A percentile compares a stretch with the other conserved stretches of the same genome.
These are phyloP conservation scores for Zygosaccharomyces sapae DNA, from an alignment of 1,139 yeast genomes.

Conservation along the genomic window DNA sequence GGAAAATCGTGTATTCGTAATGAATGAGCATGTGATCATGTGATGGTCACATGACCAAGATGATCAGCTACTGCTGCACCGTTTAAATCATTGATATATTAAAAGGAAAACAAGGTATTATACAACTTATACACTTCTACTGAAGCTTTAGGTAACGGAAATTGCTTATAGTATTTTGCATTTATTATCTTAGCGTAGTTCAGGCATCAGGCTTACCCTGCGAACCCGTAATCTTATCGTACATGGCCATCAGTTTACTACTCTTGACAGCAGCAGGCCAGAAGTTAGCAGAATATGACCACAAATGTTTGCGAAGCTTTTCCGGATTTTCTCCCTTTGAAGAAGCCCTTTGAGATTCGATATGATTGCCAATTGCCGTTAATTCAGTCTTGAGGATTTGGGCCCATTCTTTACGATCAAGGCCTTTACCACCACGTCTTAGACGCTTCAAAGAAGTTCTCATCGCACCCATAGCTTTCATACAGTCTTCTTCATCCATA, in stretches of 20 bases:
- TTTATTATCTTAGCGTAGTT: not conserved
- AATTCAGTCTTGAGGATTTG: constrained; percentile 67
- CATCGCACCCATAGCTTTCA: constrained; percentile 63
- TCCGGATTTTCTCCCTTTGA: constrained; percentile 15
- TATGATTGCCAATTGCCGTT: constrained; percentile 65
- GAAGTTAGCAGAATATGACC: constrained; percentile 86
- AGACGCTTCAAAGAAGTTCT: constrained; percentile 68
- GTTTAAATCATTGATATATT: not conserved
- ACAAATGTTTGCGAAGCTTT: constrained; percentile 56
- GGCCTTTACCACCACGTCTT: constrained; percentile 74
- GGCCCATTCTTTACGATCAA: constrained; percentile 86
- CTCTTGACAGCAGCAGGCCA: constrained; percentile 96
- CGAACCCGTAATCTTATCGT: constrained; percentile 50
- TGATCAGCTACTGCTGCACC: too few relatives aligned
- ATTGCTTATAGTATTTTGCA: too few relatives aligned
- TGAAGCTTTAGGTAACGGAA: too few relatives aligned
- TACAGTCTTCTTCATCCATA: constrained; percentile 75
- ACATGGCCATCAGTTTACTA: constrained; percentile 77
- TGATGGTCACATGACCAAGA: too few relatives aligned
- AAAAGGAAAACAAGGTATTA: not conserved
- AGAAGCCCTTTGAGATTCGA: constrained; percentile 24
- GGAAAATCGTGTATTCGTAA: not conserved
- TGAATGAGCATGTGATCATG: not conserved
- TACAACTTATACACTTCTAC: not conserved
- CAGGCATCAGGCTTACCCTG: not conserved